A percentile compares a stretch with the other conserved stretches of the same genome.
Evolutionary conservation across 179 eudicot species (phyloP).

Genomic region (Heliamphora pulchella): DNA sequence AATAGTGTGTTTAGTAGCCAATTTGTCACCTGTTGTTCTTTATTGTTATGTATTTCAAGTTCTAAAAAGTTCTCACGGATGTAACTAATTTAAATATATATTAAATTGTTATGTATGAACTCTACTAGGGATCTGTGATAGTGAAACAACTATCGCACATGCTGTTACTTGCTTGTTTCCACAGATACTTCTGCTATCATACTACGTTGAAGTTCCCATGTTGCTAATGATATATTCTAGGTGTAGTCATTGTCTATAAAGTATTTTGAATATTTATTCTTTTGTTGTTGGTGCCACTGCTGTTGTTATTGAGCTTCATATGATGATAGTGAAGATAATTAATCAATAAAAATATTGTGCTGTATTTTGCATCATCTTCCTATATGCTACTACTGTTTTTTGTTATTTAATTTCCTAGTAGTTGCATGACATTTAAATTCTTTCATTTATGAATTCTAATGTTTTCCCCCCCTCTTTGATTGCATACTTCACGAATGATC

Average conservation of each 20-base stretch:
- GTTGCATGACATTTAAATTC: conserved; percentile 3
- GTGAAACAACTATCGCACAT: too few species aligned
- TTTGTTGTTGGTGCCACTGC: background rate
- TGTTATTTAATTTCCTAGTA: conserved; percentile 10
- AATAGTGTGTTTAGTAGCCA: too few species aligned
- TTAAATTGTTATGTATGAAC: too few species aligned
- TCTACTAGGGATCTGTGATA: too few species aligned
- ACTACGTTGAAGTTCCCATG: too few species aligned
- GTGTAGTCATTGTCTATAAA: background rate
- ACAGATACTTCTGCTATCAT: too few species aligned
- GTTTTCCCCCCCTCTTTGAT: conserved; percentile 18
- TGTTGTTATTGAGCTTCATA: background rate
- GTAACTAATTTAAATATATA: too few species aligned
- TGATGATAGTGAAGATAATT: background rate
- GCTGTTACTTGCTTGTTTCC: too few species aligned
- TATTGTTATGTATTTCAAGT: too few species aligned
- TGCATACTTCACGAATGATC: conserved; percentile 28
- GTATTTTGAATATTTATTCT: background rate
- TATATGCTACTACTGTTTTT: background rate
- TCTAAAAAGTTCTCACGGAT: too few species aligned
- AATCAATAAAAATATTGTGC: background rate
- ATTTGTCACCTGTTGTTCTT: too few species aligned
- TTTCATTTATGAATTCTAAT: conserved; percentile 16
- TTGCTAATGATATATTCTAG: too few species aligned
- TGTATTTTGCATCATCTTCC: background rate